Evolutionary conservation across 2,329 filamentous ascomycete genomes (phyloP).

Genomic region (Diaporthe sp.): DNA sequence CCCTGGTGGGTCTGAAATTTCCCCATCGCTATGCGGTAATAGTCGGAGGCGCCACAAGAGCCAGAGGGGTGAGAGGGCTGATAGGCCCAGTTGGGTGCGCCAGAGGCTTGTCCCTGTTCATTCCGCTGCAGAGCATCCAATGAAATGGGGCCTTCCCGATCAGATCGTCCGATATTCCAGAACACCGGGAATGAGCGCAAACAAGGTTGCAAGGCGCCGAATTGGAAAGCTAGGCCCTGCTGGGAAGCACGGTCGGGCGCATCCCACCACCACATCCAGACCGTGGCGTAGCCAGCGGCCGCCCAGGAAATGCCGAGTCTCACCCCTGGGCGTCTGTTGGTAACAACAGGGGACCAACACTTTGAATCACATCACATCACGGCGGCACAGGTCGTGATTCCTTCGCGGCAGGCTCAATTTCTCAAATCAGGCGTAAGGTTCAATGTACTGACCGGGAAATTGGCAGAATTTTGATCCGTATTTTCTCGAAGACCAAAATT

Average conservation of each 20-base stretch:
- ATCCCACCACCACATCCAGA: constrained; percentile 17
- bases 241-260: constrained; percentile 30
- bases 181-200: constrained; percentile 31
- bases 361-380: constrained; percentile 31
- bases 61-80: constrained; percentile 18
- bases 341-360: constrained; percentile 26
- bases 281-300: constrained; percentile 11
- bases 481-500: neutral
- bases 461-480: constrained; percentile 13
- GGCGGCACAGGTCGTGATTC: constrained; percentile 15
- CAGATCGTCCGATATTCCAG: constrained; percentile 38
- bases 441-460: neutral
- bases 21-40: neutral
- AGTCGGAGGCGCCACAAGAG: constrained; percentile 23
- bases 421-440: neutral
- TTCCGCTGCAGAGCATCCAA: constrained; percentile 1
- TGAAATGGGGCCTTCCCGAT: constrained; percentile 31
- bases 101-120: constrained; percentile 29
- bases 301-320: constrained; percentile 11
- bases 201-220: constrained; percentile 24
- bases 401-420: constrained; percentile 7
- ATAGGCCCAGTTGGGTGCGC: neutral
- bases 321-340: constrained; percentile 26
- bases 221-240: constrained; percentile 31
- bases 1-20: too few relatives aligned